Evolutionary conservation across 352 stramenopile species (phyloP).

Genomic region (Phytophthora rubi): DNA sequence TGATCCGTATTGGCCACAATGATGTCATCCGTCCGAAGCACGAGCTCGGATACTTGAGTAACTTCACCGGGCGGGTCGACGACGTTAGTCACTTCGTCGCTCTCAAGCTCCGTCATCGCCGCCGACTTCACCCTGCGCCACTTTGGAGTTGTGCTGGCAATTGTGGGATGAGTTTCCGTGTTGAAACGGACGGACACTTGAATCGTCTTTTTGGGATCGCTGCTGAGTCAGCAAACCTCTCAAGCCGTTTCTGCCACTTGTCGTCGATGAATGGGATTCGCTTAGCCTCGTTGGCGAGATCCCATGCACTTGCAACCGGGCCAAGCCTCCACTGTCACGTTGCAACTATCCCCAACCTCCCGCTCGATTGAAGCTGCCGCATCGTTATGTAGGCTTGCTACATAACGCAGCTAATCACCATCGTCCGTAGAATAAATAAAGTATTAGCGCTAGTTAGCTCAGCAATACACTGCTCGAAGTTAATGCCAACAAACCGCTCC

Average conservation of each 20-base stretch:
- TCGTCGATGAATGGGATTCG: too few relatives aligned
- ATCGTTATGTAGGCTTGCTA: constrained; percentile 33
- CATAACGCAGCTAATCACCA: constrained; percentile 47
- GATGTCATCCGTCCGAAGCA: constrained; percentile 28
- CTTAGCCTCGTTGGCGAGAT: too few relatives aligned
- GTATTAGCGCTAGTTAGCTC: too few relatives aligned
- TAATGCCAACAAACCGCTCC: too few relatives aligned
- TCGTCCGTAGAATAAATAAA: constrained; percentile 30
- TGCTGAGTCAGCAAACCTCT: too few relatives aligned
- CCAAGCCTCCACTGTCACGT: constrained; percentile 41
- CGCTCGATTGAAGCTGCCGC: constrained; percentile 43
- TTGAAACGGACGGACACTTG: constrained; percentile 12
- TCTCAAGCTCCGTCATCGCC: background rate
- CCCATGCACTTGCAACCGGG: constrained; percentile 30
- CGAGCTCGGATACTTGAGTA: constrained; percentile 10
- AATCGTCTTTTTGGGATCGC: background rate
- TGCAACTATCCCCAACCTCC: constrained; percentile 34
- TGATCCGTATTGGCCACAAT: constrained; percentile 1
- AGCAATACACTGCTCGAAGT: too few relatives aligned
- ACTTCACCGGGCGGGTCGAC: background rate
- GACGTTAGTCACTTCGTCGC: background rate
- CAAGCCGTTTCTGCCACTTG: too few relatives aligned
- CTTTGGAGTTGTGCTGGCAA: background rate
- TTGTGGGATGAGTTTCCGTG: background rate
- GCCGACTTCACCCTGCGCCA: background rate